Percentiles rank a stretch among this genome's conserved stretches.
Evolutionary conservation across 2,329 filamentous ascomycete genomes (phyloP).

Genomic region (Lithohypha guttulata): DNA sequence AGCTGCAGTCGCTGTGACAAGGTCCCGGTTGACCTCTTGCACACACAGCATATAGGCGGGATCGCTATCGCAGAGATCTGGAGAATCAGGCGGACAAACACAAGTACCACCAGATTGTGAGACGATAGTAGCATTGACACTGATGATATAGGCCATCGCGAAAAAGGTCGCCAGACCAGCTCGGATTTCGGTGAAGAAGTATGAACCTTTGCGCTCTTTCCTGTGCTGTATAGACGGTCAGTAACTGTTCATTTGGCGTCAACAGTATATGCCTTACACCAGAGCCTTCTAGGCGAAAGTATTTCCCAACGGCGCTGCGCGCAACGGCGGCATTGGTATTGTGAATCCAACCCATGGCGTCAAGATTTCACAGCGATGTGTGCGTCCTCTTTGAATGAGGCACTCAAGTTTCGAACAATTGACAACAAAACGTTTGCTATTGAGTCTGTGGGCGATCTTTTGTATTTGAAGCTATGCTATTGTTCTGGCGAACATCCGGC

Average conservation of each 20-base stretch:
- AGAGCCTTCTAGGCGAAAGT: conserved; percentile 71
- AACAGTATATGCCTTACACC: conserved; percentile 44
- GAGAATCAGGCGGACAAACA: conserved; percentile 47
- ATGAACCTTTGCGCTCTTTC: conserved; percentile 61
- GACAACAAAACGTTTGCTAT: background rate
- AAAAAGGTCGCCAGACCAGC: conserved; percentile 71
- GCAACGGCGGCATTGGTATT: conserved; percentile 50
- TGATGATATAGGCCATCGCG: conserved; percentile 74
- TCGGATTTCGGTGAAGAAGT: conserved; percentile 74
- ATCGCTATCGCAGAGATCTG: conserved; percentile 39
- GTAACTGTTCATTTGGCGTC: no score
- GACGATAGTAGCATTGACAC: conserved; percentile 58
- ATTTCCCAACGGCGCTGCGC: conserved; percentile 53
- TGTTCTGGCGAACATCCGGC: background rate
- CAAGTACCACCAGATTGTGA: conserved; percentile 65
- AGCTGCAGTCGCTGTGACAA: conserved; percentile 75
- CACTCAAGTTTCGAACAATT: background rate
- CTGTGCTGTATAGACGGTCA: conserved; percentile 37
- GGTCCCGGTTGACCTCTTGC: conserved; percentile 58
- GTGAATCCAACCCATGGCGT: conserved; percentile 34
- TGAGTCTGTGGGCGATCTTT: background rate
- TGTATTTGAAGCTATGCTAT: background rate
- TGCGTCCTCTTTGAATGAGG: background rate
- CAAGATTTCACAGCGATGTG: background rate
- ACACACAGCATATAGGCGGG: conserved; percentile 35